Conservation (phyloP, 2,329 filamentous ascomycete genomes). For the Exserohilum turcica region DNA sequence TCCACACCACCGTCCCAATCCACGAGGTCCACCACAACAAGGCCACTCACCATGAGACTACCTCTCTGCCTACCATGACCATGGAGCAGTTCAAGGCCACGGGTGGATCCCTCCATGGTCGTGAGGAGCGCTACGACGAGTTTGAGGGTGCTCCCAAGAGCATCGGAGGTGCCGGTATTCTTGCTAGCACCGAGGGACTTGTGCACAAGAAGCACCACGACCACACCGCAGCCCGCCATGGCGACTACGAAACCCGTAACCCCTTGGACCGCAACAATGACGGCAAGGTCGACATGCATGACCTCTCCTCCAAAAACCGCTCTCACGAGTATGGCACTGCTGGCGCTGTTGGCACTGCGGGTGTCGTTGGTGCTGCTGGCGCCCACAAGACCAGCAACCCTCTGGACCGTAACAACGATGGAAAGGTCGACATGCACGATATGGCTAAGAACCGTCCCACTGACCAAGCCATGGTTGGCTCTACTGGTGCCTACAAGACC, state of each 20-base stretch:
- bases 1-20: slow-evolving; percentile 74
- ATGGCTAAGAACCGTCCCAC: slow-evolving; percentile 4
- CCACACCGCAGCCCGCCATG: slow-evolving; percentile 21
- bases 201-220: slow-evolving; percentile 23
- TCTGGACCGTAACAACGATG: slow-evolving; percentile 7
- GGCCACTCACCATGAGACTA: slow-evolving; percentile 68
- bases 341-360: too few species aligned
- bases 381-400: slow-evolving; percentile 2
- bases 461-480: background rate
- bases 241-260: slow-evolving; percentile 22
- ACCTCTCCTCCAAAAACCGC: slow-evolving; percentile 5
- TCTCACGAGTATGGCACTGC: too few species aligned
- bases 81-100: slow-evolving; percentile 67
- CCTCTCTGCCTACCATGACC: slow-evolving; percentile 66
- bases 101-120: slow-evolving; percentile 60
- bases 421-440: slow-evolving; percentile 7
- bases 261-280: slow-evolving; percentile 15
- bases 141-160: slow-evolving; percentile 66
- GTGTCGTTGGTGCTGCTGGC: too few species aligned
- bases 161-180: slow-evolving; percentile 43
- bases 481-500: background rate
- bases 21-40: slow-evolving; percentile 74
- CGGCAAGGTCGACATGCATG: slow-evolving; percentile 6
- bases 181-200: slow-evolving; percentile 24
- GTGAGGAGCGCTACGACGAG: slow-evolving; percentile 62